These are phyloP conservation scores for Hanseniaspora pseudoguilliermondii DNA, from an alignment of 805 yeast genomes.

Conservation along the genomic window DNA sequence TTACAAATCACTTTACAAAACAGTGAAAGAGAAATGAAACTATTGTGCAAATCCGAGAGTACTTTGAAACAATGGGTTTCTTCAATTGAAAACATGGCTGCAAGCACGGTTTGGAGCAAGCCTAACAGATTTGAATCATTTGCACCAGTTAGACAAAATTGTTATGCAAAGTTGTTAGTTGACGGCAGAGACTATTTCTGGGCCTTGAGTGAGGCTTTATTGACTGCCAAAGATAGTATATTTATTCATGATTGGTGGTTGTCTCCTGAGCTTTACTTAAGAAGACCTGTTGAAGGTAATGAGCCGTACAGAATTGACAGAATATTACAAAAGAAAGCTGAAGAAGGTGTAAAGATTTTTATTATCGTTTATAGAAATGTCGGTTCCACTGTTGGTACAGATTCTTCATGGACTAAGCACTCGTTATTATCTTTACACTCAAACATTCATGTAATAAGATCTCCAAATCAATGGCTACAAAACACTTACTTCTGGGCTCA, in stretches of 20 bases:
- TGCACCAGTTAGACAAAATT: slow-evolving; percentile 79
- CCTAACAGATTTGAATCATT: slow-evolving; percentile 71
- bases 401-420: slow-evolving; percentile 88
- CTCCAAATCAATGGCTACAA: slow-evolving; percentile 89
- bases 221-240: slow-evolving; percentile 84
- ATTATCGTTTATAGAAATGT: slow-evolving; percentile 88
- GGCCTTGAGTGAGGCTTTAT: slow-evolving; percentile 86
- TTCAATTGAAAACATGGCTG: slow-evolving; percentile 57
- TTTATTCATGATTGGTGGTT: slow-evolving; percentile 99
- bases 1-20: slow-evolving; percentile 50
- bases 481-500: slow-evolving; percentile 98
- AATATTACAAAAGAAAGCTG: slow-evolving; percentile 74
- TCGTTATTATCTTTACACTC: slow-evolving; percentile 74
- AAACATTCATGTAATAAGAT: slow-evolving; percentile 79
- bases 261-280: slow-evolving; percentile 80
- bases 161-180: slow-evolving; percentile 92
- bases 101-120: slow-evolving; percentile 58
- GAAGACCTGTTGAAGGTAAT: slow-evolving; percentile 91
- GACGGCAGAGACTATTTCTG: slow-evolving; percentile 94
- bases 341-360: slow-evolving; percentile 86
- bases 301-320: slow-evolving; percentile 90
- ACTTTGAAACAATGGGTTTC: slow-evolving; percentile 63
- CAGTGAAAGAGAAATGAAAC: slow-evolving; percentile 62
- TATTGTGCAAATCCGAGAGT: slow-evolving; percentile 53
- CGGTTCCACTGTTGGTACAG: slow-evolving; percentile 84